phyloP scores from a whole-genome alignment of 2,329 filamentous ascomycete species.

The Pestalotiopsis sp. region DNA sequence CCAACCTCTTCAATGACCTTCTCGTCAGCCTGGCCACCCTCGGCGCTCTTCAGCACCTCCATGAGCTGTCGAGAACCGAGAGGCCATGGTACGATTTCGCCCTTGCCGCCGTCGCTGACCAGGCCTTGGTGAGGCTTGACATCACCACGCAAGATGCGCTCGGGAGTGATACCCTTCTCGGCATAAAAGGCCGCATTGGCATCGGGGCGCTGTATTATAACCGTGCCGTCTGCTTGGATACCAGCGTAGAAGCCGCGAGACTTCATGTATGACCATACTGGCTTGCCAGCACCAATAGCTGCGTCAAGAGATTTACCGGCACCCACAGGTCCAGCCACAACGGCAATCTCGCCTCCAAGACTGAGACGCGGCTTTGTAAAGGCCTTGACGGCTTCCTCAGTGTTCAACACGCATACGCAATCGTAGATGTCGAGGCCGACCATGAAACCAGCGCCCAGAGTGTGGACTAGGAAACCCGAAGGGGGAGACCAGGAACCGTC shows the following conservation, averaged over 20 bases:
- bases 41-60: constrained; percentile 41
- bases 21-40: constrained; percentile 32
- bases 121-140: constrained; percentile 32
- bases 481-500: constrained; percentile 79
- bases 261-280: constrained; percentile 86
- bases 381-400: constrained; percentile 71
- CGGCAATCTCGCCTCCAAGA: constrained; percentile 77
- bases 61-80: constrained; percentile 38
- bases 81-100: constrained; percentile 39
- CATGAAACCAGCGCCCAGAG: constrained; percentile 77
- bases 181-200: constrained; percentile 89
- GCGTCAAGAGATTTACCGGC: constrained; percentile 74
- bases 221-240: constrained; percentile 83
- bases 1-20: constrained; percentile 24
- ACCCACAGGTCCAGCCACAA: constrained; percentile 70
- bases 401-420: constrained; percentile 86
- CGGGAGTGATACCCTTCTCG: constrained; percentile 49
- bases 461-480: constrained; percentile 80
- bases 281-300: constrained; percentile 54
- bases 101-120: constrained; percentile 31
- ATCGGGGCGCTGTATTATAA: constrained; percentile 83
- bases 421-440: constrained; percentile 87
- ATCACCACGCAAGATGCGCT: constrained; percentile 50
- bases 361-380: constrained; percentile 78
- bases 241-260: constrained; percentile 87